Evolutionary conservation across 2,329 filamentous ascomycete genomes (phyloP).

Genomic region (Calonectria naviculata): DNA sequence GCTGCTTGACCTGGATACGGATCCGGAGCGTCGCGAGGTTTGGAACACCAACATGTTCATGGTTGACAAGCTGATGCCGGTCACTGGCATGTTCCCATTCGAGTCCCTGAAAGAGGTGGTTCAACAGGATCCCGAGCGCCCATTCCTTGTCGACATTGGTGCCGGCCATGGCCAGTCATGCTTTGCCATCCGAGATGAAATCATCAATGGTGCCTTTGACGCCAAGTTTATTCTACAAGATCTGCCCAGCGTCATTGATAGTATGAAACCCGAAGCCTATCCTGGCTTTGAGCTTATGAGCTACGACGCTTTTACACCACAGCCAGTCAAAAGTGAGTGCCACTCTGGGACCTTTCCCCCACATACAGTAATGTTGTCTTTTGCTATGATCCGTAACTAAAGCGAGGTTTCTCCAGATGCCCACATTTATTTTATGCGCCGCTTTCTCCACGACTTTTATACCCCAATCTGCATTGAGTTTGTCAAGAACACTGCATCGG

Average conservation of each 20-base stretch:
- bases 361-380: too few relatives aligned
- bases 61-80: conserved; percentile 46
- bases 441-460: conserved; percentile 48
- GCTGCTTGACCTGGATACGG: conserved; percentile 42
- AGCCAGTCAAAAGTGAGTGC: conserved; percentile 36
- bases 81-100: conserved; percentile 50
- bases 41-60: conserved; percentile 47
- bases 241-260: conserved; percentile 44
- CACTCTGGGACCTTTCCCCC: neutral
- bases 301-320: conserved; percentile 31
- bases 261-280: conserved; percentile 30
- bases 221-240: conserved; percentile 47
- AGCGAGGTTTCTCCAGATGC: conserved; percentile 44
- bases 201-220: conserved; percentile 33
- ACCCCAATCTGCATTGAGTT: conserved; percentile 43
- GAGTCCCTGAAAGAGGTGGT: conserved; percentile 42
- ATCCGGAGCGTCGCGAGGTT: conserved; percentile 43
- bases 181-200: conserved; percentile 41
- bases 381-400: too few relatives aligned
- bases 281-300: conserved; percentile 41
- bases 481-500: conserved; percentile 42
- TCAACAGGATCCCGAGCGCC: conserved; percentile 40
- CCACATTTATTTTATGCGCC: conserved; percentile 47
- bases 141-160: conserved; percentile 46
- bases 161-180: conserved; percentile 46